phyloP scores from a whole-genome alignment of 352 stramenopile genomes.

The Phytophthora citrophthora region DNA sequence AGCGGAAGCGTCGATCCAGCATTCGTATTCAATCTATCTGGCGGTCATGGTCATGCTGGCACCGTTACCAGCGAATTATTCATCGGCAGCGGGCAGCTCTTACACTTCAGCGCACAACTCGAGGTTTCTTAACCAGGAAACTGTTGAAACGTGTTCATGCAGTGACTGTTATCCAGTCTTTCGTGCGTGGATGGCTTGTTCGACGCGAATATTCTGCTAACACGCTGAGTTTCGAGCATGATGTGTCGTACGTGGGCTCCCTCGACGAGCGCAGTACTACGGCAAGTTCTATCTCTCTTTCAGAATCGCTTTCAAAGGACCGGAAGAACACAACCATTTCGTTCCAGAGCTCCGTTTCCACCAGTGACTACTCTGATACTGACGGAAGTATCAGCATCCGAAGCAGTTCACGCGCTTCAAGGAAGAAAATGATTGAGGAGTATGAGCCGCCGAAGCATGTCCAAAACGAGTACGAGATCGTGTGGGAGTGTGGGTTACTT shows the following conservation, averaged over 20 bases:
- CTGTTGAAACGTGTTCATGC: constrained; percentile 51
- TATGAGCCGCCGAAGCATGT: constrained; percentile 76
- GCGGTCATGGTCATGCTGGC: constrained; percentile 54
- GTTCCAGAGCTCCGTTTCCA: constrained; percentile 56
- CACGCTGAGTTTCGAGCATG: constrained; percentile 79
- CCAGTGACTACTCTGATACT: constrained; percentile 68
- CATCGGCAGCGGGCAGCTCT: constrained; percentile 50
- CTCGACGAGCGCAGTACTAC: constrained; percentile 56
- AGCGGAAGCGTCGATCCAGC: constrained; percentile 50
- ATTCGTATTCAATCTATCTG: constrained; percentile 65
- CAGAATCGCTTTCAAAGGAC: constrained; percentile 58
- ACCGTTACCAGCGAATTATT: constrained; percentile 50
- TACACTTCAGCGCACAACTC: constrained; percentile 55
- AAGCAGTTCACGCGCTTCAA: constrained; percentile 57
- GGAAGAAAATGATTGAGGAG: constrained; percentile 61
- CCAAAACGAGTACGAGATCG: constrained; percentile 85
- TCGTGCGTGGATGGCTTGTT: constrained; percentile 83
- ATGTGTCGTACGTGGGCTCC: constrained; percentile 79
- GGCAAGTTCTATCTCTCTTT: constrained; percentile 57
- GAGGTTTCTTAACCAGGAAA: constrained; percentile 54
- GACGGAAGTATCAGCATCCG: constrained; percentile 51
- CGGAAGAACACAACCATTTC: constrained; percentile 61
- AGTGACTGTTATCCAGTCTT: constrained; percentile 74
- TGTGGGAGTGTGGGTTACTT: constrained; percentile 86
- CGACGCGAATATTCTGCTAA: constrained; percentile 79